Evolutionary conservation across 176 grass and related monocot genomes (phyloP).

Genomic region (Puya raimondii): DNA sequence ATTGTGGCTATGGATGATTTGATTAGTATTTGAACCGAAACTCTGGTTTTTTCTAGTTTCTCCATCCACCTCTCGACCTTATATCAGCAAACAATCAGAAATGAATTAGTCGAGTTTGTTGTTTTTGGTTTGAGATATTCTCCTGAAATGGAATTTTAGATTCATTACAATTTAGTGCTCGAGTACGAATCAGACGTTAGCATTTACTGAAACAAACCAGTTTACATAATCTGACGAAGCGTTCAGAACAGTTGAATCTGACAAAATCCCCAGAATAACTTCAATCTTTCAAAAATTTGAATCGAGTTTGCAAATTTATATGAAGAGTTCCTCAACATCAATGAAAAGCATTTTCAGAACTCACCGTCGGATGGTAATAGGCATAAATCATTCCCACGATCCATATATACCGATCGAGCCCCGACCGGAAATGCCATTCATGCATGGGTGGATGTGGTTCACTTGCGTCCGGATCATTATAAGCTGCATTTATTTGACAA

Average conservation of each 20-base stretch:
- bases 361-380: slow-evolving; percentile 18
- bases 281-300: too few species aligned
- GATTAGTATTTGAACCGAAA: slow-evolving; percentile 22
- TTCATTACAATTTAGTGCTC: too few species aligned
- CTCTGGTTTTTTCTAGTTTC: slow-evolving; percentile 33
- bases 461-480: slow-evolving; percentile 15
- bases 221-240: too few species aligned
- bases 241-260: too few species aligned
- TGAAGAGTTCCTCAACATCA: not conserved
- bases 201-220: too few species aligned
- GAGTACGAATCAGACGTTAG: too few species aligned
- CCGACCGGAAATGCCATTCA: slow-evolving; percentile 23
- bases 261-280: too few species aligned
- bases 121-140: too few species aligned
- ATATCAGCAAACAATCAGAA: not conserved
- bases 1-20: slow-evolving; percentile 30
- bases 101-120: not conserved
- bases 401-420: slow-evolving; percentile 29
- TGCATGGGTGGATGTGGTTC: slow-evolving; percentile 16
- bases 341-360: not conserved
- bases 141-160: too few species aligned
- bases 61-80: slow-evolving; percentile 49
- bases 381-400: slow-evolving; percentile 28
- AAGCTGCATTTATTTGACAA: slow-evolving; percentile 6
- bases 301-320: too few species aligned